Base-by-base conservation (phyloP, 2,329 filamentous ascomycete species). In the Exophiala viscosa region DNA sequence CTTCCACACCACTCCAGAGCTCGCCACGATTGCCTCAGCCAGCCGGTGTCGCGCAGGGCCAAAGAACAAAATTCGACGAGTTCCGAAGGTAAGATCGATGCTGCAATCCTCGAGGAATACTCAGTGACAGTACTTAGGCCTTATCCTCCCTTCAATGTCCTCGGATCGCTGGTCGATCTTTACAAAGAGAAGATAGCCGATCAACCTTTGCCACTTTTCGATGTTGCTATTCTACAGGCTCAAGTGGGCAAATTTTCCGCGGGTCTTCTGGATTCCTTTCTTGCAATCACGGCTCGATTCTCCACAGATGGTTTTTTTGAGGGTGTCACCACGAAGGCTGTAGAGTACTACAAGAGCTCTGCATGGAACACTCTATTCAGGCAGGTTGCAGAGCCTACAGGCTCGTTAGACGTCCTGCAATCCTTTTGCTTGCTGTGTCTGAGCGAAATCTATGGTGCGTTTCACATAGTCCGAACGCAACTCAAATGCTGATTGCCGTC, bases 141-240 rank as follows among this genome's bases (percentile, higher is more conserved):
- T 1, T 57, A 73, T 32, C 72, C 73, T 14, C 57, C 69, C 2
- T 70, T 66, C 66, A 69, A 73, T 28, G 65, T 69, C 18, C 66
- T 76, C 5, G 50, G 67, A 7, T 62, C 64, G 4, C 62, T 73
- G 11, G 72, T 70, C 10, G 66, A 73, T 41, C 60, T 71, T 1
- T 80, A 79, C 58, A 57, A 78, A 3, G 60, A 67, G 3, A 79
- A 75, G 57, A 76, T 75, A 49, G 73, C 79, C 47, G 74, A 70
- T 18, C 77, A 80, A 45, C 76, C 76, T 5, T 65, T 80, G 17
- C 70, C 72, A 13, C 64, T 80, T 0, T 80, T 80, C 45, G 65
- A 71, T 14, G 14, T 38, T 20, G 28, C 50, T 17, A 48, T 28
- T 2, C 45, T 60, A 23, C 47, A 31, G 6, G 10, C 14, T 11